Percentiles rank a stretch among this genome's conserved stretches.
These are phyloP conservation scores for Musa schizocarpa DNA, from an alignment of 176 grass and related monocot genomes.

Conservation along the genomic window DNA sequence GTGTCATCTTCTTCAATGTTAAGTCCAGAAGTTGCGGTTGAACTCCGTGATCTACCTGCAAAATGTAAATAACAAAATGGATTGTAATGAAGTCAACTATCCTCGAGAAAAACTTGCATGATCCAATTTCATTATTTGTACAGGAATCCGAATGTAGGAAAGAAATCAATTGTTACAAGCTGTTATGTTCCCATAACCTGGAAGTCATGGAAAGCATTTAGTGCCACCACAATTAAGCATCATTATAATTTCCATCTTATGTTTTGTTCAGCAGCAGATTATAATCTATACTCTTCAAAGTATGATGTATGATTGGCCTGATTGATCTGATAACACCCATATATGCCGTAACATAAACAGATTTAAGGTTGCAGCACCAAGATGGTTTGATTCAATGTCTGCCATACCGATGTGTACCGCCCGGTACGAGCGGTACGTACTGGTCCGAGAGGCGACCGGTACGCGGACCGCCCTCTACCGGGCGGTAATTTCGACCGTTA, in stretches of 20 bases:
- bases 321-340: not conserved
- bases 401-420: too few relatives aligned
- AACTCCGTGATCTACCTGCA: slow-evolving; percentile 57
- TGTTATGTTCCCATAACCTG: not conserved
- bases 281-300: not conserved
- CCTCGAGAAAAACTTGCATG: not conserved
- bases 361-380: too few relatives aligned
- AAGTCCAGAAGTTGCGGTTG: slow-evolving; percentile 28
- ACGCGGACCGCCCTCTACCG: too few relatives aligned
- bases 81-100: not conserved
- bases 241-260: not conserved
- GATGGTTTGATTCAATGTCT: too few relatives aligned
- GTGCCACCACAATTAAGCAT: not conserved
- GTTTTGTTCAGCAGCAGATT: not conserved
- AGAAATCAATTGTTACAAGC: not conserved
- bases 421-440: too few relatives aligned
- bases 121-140: not conserved
- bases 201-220: not conserved
- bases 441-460: too few relatives aligned
- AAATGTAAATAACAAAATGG: slow-evolving; percentile 10
- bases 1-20: slow-evolving; percentile 52
- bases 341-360: too few relatives aligned
- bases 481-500: too few relatives aligned
- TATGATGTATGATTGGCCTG: not conserved
- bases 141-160: not conserved